Evolutionary conservation across 176 grass and related monocot genomes (phyloP).

Genomic region (Hsuehochloa calcarea): DNA sequence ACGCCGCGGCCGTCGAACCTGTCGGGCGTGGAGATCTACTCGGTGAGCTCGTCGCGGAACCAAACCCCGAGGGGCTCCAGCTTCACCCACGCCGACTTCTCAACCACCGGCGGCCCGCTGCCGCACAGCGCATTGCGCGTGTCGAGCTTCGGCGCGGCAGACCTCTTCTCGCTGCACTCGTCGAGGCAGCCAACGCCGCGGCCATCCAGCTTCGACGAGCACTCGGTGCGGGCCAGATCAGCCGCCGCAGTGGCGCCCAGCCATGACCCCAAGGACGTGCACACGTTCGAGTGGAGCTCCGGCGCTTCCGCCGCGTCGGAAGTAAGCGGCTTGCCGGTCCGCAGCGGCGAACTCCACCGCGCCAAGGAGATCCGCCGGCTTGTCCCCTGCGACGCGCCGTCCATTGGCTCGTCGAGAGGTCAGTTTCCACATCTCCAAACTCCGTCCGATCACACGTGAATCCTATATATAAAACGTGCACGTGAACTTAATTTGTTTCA

Average conservation of each 20-base stretch:
- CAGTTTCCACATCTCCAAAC: neutral
- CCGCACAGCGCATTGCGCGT: slow-evolving; percentile 8
- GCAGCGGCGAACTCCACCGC: slow-evolving; percentile 42
- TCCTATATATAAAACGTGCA: neutral
- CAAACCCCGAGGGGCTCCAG: slow-evolving; percentile 64
- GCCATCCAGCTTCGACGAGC: slow-evolving; percentile 44
- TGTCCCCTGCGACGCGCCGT: slow-evolving; percentile 34
- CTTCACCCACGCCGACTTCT: slow-evolving; percentile 59
- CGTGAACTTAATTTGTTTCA: neutral
- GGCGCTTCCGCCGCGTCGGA: slow-evolving; percentile 58
- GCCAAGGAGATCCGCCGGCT: slow-evolving; percentile 58
- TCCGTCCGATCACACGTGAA: neutral
- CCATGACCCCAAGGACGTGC: slow-evolving; percentile 53
- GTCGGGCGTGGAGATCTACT: slow-evolving; percentile 56
- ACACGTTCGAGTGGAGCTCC: slow-evolving; percentile 78
- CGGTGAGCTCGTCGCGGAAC: slow-evolving; percentile 71
- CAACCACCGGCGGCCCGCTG: slow-evolving; percentile 19
- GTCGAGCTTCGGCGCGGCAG: slow-evolving; percentile 73
- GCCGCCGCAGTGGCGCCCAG: slow-evolving; percentile 33
- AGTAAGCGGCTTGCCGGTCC: slow-evolving; percentile 57
- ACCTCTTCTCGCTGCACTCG: slow-evolving; percentile 74
- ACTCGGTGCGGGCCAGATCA: slow-evolving; percentile 12
- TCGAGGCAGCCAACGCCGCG: slow-evolving; percentile 53
- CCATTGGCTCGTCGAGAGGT: slow-evolving; percentile 43
- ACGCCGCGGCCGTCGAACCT: slow-evolving; percentile 47